phyloP scores from a whole-genome alignment of 2,329 filamentous ascomycete genomes.

The Aspergillus fijiensis region DNA sequence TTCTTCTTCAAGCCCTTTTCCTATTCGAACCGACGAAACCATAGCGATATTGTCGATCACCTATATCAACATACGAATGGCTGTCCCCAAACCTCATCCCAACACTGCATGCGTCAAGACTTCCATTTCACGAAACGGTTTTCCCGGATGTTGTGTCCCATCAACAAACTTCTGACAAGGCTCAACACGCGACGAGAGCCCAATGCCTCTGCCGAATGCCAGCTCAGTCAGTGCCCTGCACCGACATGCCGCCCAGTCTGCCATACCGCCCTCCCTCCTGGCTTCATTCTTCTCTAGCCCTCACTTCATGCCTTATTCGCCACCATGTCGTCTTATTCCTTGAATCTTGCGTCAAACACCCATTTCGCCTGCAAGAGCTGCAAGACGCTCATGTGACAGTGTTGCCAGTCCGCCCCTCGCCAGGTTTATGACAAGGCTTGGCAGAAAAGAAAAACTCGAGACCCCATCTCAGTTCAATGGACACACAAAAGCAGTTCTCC shows the following conservation, averaged over 20 bases:
- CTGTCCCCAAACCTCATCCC: conserved; percentile 11
- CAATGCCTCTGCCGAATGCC: not conserved
- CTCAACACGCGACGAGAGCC: conserved; percentile 13
- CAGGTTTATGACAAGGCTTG: not conserved
- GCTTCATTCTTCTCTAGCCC: not conserved
- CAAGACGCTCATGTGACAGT: not conserved
- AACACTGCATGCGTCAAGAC: conserved; percentile 17
- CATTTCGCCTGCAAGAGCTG: not conserved
- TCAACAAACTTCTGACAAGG: conserved; percentile 24
- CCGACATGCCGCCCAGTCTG: not conserved
- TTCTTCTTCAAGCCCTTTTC: not conserved
- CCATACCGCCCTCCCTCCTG: not conserved
- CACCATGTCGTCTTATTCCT: not conserved
- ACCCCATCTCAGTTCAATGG: not conserved
- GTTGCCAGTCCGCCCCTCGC: not conserved
- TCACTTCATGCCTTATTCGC: not conserved
- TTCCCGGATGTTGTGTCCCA: conserved; percentile 21
- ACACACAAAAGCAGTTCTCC: no score
- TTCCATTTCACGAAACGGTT: conserved; percentile 25
- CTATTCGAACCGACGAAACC: not conserved
- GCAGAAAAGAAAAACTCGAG: not conserved
- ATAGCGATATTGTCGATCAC: not conserved
- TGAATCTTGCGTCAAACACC: not conserved
- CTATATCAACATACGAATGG: not conserved
- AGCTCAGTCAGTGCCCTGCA: not conserved